Percentiles rank a stretch among this genome's conserved stretches.
These are phyloP conservation scores for Allium cepa DNA, from an alignment of 106 monocot species.

Conservation along the genomic window DNA sequence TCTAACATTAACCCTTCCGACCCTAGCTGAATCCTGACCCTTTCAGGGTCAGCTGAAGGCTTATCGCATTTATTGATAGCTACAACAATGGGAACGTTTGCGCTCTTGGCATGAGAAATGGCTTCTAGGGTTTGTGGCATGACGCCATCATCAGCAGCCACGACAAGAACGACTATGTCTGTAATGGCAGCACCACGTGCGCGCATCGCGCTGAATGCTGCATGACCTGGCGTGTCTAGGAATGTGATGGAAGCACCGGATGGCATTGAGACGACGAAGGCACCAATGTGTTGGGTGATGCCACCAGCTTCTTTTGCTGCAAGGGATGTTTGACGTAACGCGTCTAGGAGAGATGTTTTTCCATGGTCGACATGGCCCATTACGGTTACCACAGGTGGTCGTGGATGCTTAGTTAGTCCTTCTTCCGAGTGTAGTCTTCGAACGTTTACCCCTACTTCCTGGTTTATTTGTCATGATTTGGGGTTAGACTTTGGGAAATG, in stretches of 20 bases:
- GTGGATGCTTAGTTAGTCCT: constrained; percentile 54
- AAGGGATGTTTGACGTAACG: constrained; percentile 79
- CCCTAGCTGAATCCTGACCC: constrained; percentile 76
- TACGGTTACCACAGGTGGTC: constrained; percentile 89
- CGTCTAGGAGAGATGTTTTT: constrained; percentile 91
- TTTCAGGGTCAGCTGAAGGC: constrained; percentile 77
- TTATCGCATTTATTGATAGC: constrained; percentile 98
- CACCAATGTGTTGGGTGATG: constrained; percentile 93
- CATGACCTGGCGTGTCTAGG: constrained; percentile 95
- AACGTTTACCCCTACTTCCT: constrained; percentile 88
- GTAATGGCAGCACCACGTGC: constrained; percentile 96
- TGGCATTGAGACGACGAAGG: constrained; percentile 85
- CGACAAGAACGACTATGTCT: constrained; percentile 93
- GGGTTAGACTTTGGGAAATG: too few species aligned
- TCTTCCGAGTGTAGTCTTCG: constrained; percentile 61
- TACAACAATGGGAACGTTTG: constrained; percentile 90
- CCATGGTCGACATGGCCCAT: constrained; percentile 99
- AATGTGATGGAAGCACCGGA: constrained; percentile 93
- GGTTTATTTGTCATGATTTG: background rate
- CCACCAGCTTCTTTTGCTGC: constrained; percentile 98
- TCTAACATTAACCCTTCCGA: constrained; percentile 77
- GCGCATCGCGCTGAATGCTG: constrained; percentile 97
- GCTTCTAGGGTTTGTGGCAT: constrained; percentile 99
- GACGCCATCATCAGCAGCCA: constrained; percentile 96
- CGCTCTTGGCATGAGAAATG: constrained; percentile 71